A percentile compares a stretch with the other conserved stretches of the same genome.
Evolutionary conservation across 2,329 filamentous ascomycete genomes (phyloP).

Genomic region (Exophiala dermatitidis): DNA sequence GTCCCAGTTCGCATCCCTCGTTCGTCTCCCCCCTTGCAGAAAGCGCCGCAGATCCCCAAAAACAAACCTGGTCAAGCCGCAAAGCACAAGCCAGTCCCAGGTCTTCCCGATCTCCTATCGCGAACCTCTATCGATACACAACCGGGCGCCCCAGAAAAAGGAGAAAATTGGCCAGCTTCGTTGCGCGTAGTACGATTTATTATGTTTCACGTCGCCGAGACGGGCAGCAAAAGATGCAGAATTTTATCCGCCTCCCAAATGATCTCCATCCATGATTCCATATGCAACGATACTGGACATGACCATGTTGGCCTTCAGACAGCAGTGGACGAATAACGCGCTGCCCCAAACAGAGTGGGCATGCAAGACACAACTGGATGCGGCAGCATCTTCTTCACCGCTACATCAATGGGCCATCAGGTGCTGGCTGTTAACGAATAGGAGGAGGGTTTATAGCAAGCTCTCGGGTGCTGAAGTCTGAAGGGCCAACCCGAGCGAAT

Average conservation of each 20-base stretch:
- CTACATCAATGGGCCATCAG: slow-evolving; percentile 8
- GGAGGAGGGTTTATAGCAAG: slow-evolving; percentile 6
- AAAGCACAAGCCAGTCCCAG: background rate
- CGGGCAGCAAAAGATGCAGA: background rate
- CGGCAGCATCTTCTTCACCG: slow-evolving; percentile 18
- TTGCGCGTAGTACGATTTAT: background rate
- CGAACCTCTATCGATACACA: slow-evolving; percentile 22
- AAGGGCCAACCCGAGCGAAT: background rate
- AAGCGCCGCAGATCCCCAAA: background rate
- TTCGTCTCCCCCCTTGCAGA: background rate
- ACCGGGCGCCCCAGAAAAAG: background rate
- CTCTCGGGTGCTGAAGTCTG: slow-evolving; percentile 1
- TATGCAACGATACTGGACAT: slow-evolving; percentile 1
- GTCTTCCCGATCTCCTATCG: slow-evolving; percentile 12
- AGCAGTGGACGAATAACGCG: slow-evolving; percentile 12
- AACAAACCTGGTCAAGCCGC: background rate
- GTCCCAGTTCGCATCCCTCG: background rate
- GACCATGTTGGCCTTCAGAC: slow-evolving; percentile 14
- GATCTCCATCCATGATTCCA: slow-evolving; percentile 10
- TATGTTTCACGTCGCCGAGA: background rate
- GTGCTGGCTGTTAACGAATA: slow-evolving; percentile 3
- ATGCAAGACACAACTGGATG: slow-evolving; percentile 11
- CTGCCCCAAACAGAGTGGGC: slow-evolving; percentile 1
- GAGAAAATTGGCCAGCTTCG: slow-evolving; percentile 1
- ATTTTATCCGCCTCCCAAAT: slow-evolving; percentile 11